Evolutionary conservation across 345 rosid species (phyloP).

Genomic region (Eutrema heterophyllum): DNA sequence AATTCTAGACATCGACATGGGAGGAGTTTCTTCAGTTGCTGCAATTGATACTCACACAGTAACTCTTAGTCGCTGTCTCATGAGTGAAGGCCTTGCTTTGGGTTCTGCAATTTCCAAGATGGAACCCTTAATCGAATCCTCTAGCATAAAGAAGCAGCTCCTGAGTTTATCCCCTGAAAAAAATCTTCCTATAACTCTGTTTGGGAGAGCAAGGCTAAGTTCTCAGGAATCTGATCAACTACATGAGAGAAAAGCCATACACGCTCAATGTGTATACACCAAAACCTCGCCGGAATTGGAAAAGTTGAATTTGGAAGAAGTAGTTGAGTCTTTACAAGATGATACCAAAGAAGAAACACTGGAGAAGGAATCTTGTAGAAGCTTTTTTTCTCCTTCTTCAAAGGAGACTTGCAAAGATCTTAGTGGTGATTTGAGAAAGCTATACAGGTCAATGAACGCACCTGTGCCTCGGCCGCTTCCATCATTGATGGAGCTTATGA

Average conservation of each 20-base stretch:
- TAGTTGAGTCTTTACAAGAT: slow-evolving; percentile 25
- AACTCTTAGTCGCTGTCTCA: slow-evolving; percentile 28
- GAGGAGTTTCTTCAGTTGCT: slow-evolving; percentile 35
- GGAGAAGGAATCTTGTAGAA: slow-evolving; percentile 15
- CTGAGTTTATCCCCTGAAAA: slow-evolving; percentile 45
- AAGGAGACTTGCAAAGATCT: slow-evolving; percentile 43
- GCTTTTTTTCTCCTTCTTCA: slow-evolving; percentile 12
- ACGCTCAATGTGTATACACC: not conserved
- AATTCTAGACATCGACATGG: slow-evolving; percentile 57
- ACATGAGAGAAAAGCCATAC: slow-evolving; percentile 11
- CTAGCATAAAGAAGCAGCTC: slow-evolving; percentile 28
- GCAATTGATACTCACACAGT: slow-evolving; percentile 15
- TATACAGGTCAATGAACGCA: slow-evolving; percentile 68
- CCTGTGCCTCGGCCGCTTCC: slow-evolving; percentile 83
- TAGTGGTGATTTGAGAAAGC: slow-evolving; percentile 44
- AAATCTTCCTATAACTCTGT: slow-evolving; percentile 49
- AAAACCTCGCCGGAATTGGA: slow-evolving; percentile 3
- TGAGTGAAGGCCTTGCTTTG: slow-evolving; percentile 24
- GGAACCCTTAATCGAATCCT: slow-evolving; percentile 23
- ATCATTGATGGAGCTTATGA: slow-evolving; percentile 57
- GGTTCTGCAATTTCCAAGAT: slow-evolving; percentile 26
- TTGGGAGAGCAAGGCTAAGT: slow-evolving; percentile 67
- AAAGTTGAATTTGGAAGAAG: not conserved
- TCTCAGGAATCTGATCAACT: slow-evolving; percentile 31
- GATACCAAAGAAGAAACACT: slow-evolving; percentile 2